Conservation (phyloP, 768 basidiomycete species). For the Kwoniella mangroviensis region DNA sequence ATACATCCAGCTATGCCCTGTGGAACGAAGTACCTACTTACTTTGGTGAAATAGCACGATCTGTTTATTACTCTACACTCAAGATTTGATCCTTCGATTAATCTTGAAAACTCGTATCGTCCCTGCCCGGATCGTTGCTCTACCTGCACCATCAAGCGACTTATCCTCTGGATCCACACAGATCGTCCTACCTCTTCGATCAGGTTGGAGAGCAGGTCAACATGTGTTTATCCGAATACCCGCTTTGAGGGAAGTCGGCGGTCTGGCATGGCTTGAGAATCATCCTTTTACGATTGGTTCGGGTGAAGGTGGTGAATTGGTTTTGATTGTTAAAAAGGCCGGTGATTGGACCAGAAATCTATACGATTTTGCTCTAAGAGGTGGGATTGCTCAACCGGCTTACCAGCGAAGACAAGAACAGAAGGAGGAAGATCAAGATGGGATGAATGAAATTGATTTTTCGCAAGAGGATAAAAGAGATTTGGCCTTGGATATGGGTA, state of each 20-base stretch:
- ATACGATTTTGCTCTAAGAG: constrained; percentile 63
- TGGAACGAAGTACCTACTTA: too few relatives aligned
- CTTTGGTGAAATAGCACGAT: constrained; percentile 57
- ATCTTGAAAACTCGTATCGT: constrained; percentile 69
- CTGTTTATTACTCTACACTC: constrained; percentile 62
- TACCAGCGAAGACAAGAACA: neutral
- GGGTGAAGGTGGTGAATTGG: constrained; percentile 64
- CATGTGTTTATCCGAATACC: constrained; percentile 74
- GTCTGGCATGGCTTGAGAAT: constrained; percentile 62
- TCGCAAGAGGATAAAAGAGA: constrained; percentile 5
- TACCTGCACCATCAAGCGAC: constrained; percentile 46
- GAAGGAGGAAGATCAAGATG: neutral
- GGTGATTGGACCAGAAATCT: constrained; percentile 71
- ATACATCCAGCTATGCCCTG: neutral
- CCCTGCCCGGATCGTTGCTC: constrained; percentile 66
- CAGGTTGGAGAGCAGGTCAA: constrained; percentile 83
- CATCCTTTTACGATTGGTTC: constrained; percentile 86
- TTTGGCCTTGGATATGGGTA: neutral
- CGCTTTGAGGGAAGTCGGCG: constrained; percentile 52
- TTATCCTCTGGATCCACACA: constrained; percentile 69
- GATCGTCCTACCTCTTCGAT: constrained; percentile 68
- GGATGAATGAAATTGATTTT: constrained; percentile 7
- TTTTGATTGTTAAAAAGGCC: constrained; percentile 69
- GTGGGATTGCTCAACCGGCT: constrained; percentile 26
- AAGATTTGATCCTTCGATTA: constrained; percentile 66